Conservation (phyloP, 2,329 filamentous ascomycete genomes). For the Venturia nashicola region DNA sequence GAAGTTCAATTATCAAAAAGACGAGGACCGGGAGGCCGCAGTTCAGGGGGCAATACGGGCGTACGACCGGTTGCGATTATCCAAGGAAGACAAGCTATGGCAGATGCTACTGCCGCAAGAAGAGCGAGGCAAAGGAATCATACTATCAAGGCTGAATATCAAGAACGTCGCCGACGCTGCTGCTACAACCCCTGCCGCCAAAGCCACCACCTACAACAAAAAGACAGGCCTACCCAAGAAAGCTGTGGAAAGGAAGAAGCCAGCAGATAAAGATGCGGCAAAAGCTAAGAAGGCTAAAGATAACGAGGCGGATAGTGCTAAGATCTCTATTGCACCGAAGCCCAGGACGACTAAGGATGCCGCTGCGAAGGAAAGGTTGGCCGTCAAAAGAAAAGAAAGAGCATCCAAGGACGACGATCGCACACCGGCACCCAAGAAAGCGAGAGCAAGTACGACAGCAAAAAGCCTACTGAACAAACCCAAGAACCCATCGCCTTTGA, state of each 20-base stretch:
- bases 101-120: conserved; percentile 47
- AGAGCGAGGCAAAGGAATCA: conserved; percentile 49
- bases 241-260: conserved; percentile 35
- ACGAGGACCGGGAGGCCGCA: conserved; percentile 44
- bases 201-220: conserved; percentile 10
- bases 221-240: conserved; percentile 30
- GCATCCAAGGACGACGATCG: conserved; percentile 9
- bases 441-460: conserved; percentile 16
- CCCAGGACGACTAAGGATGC: conserved; percentile 9
- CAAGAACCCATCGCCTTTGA: conserved; percentile 49
- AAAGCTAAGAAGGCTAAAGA: conserved; percentile 14
- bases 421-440: conserved; percentile 17
- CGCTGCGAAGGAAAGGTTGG: neutral
- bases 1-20: conserved; percentile 44
- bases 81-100: conserved; percentile 49
- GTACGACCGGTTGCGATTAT: conserved; percentile 49
- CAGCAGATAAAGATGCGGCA: conserved; percentile 21
- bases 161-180: conserved; percentile 17
- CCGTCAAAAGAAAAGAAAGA: conserved; percentile 5
- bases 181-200: conserved; percentile 2
- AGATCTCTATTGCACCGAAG: conserved; percentile 7
- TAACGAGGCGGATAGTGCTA: neutral
- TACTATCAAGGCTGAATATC: conserved; percentile 46
- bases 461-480: conserved; percentile 35
- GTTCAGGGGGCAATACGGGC: conserved; percentile 51